Base-by-base conservation (phyloP, 495 filamentous ascomycete genomes). In the Endocarpon pusillum region DNA sequence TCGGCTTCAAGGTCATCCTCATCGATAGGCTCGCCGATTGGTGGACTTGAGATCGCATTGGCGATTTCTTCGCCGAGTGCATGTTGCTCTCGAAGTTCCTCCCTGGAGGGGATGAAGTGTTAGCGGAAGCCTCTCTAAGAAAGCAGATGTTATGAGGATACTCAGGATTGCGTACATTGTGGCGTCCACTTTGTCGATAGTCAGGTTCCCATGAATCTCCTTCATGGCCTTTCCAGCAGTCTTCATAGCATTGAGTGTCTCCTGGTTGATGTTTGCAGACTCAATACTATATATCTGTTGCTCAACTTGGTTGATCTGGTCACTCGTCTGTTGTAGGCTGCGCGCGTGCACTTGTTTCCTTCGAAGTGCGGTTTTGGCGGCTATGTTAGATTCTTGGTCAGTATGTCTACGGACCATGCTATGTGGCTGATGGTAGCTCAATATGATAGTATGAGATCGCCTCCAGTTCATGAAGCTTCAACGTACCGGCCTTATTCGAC, bases 201-300 rank as follows among this genome's bases (percentile, higher is more conserved):
- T 91, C 54, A 96, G 73, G 39, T 78, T 77, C 43, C 73, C 75
- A 52, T 97, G 91, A 43, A 97, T 97, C 38, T 73, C 55, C 56
- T 80, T 72, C 89, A 97, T 94, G 16, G 89, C 89, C 14, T 71
- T 55, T 35, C 78, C 71, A 2, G 89, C 86, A 46, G 73, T 70
- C 67, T 92, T 73, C 87, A 99, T 96, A 2, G 86, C 91, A 32
- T 74, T 71, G 31, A 99, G 66, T 3, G 89, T 99, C 61, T 96
- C 85, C 51, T 86, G 70, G 66, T 99, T 99, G 59, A 99, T 92
- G 54, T 96, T 99, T 32, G 89, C 91, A 15, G 86, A 79, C 53
- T 99, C 89, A 55, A 99, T 94, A 38, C 79, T 77, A 51, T 87
- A 89, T 47, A 99, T 87, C 52, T 99, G 85, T 46, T 85, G 81